Base-by-base conservation (phyloP, 441 rosid genomes). In the Sinapis alba region DNA sequence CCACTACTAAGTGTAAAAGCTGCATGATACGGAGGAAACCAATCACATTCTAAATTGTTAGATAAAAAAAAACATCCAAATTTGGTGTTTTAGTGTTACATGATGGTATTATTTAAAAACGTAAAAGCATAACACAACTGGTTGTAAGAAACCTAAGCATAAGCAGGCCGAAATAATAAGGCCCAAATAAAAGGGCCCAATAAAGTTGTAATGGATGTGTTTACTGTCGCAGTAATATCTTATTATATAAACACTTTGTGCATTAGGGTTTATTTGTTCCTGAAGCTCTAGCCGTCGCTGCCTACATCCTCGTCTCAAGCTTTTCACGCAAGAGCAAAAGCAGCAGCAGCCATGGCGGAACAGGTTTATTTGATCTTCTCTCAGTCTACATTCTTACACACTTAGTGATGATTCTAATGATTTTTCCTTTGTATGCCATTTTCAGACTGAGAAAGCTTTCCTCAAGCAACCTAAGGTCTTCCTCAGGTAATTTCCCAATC, bases 361-460 rank as follows among this genome's bases (percentile, higher is more conserved):
- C 75, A 71, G 75, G 75, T 71, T 71, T 20, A 62, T 0, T 20
- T 2, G 7, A 73, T 73, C 56, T 15, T 10, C 11, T 53, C 3
- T 20, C 58, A 53, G 13, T 53, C 57, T 50, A 45, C 5, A 9
- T 20, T 13, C 21, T 1, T 58, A 70, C 24, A 28, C 73, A n/a
- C 34, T 70, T 26, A 1, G 45, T 38, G 58, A 54, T 11, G 58
- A 64, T 50, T 32, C 71, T 64, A 15, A 65, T 56, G 0, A n/a
- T 21, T 18, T 54, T 53, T 38, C 0, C 6, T 41, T 16, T 4
- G 1, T 30, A 16, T 41, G 1, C 5, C 58, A 59, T 70, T 61
- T 70, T 15, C 64, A 73, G 77, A 65, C 69, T 23, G 77, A 73
- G 77, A 73, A 63, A 7, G 77, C 77, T 41, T 73, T 73, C 58